Evolutionary conservation across 768 basidiomycete species (phyloP), one percentile per base, ranked within the genome.

Genomic region (Basidioascus undulatus): DNA sequence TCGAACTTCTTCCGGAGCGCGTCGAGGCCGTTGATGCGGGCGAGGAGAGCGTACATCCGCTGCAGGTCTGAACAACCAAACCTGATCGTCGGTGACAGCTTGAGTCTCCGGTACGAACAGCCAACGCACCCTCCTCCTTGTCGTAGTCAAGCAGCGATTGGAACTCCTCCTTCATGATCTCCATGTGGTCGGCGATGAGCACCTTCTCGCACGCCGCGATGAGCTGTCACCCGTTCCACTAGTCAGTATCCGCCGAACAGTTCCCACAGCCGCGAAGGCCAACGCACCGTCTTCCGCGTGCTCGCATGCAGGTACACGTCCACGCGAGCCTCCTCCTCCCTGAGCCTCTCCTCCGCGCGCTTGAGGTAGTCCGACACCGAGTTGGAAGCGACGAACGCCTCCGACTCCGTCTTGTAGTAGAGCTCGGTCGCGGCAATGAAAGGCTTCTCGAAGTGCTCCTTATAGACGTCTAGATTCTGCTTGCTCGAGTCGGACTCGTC

Each of bases 301-400:
- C 73, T 73, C 6, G 76, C 75, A 59, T 89, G 77, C 34, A 98
- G 66, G 58, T 92, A 94, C 39, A 82, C 69, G 55, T 92, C 87
- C 18, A 94, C 83, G 19, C 89, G 72, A 53, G 87, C 81, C 58
- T 89, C 83, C 53, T 98, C 89, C 58, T 98, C 87, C 43, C 72
- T 70, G 43, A 98, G 61, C 34, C 89, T 71, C 52, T 80, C 78
- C 55, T 92, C 89, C 1, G 83, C 87, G 59, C 81, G 87, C 62
- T 74, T 84, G 56, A 98, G 64, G 58, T 94, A 98, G 54, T 94
- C 89, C 11, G 82, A 79, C 37, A 94, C 76, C 43, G 69, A 77
- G 61, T 83, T 83, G 52, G 75, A 72, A 2, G 76, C 73, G 21
- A 94, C 68, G 65, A 84, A 98, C 4, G 75, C 68, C 48, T 83